Evolutionary conservation across 2,329 filamentous ascomycete species (phyloP), one percentile per base, ranked within the genome.

Genomic region (Microdochium paspali): DNA sequence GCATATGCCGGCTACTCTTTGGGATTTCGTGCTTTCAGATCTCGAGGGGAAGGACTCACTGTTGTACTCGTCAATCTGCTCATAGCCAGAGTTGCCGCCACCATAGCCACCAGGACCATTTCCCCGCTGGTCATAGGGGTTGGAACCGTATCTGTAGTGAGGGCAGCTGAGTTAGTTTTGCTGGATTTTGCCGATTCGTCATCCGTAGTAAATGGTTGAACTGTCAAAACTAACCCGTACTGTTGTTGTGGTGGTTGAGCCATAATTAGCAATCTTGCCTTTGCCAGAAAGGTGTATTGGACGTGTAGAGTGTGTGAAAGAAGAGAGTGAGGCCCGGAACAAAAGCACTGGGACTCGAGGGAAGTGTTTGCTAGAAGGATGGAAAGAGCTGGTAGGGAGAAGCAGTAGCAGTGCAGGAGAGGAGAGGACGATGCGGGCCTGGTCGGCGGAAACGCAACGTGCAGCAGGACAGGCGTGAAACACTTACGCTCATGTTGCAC

Each of bases 81-180:
- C 30, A 44, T 50, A 48, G 44, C 50, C 49, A 25, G 55, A 44
- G 10, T 53, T 59, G 43, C 58, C n/a, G n/a, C n/a, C 60, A 24
- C 64, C 66, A 47, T 69, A 70, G 23, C 66, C 62, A 44, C 64
- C 66, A 46, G 60, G 60, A 45, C 54, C 55, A 44, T 57, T 55
- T 30, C 62, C 65, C 60, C 73, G 69, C 58, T 82, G 69, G 58
- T 80, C 78, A 57, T 77, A 83, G 47, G 79, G 79, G 65, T 83
- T 81, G 51, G 66, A 63, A 55, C 74, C 72, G 68, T 81, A 80
- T 66, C 76, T 82, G 59, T 30, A 50, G 40, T 45, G 44, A 42
- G 45, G 25, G 39, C 45, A 47, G 44, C 44, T 46, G 47, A 10
- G 42, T 42, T 28, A 49, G 43, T 23, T 35, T 47, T 46, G 32